phyloP scores from a whole-genome alignment of 176 grass and related monocot species.

The Cymbopogon citratus region DNA sequence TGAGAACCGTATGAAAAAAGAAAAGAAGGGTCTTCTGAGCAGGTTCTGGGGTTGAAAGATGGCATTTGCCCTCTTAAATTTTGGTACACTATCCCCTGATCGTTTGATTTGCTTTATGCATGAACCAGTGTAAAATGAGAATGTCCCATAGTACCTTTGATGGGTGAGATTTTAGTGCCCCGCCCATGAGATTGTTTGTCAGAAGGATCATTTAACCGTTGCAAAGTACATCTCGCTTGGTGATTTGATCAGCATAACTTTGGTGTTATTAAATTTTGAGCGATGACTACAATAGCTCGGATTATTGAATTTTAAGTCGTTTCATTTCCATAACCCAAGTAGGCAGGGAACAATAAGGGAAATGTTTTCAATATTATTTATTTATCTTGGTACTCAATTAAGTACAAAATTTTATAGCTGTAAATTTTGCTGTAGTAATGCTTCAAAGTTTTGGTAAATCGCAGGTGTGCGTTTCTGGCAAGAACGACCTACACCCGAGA shows the following conservation, averaged over 20 bases:
- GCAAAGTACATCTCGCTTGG: background rate
- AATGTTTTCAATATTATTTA: background rate
- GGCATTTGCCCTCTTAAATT: background rate
- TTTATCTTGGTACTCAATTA: background rate
- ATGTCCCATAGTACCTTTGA: background rate
- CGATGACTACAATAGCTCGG: too few species aligned
- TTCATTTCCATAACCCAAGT: background rate
- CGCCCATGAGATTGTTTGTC: background rate
- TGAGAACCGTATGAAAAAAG: conserved; percentile 95
- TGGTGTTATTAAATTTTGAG: too few species aligned
- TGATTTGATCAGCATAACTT: background rate
- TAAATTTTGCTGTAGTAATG: background rate
- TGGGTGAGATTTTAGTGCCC: background rate
- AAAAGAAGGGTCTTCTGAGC: conserved; percentile 87
- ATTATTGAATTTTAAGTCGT: background rate
- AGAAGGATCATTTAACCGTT: background rate
- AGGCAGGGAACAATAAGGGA: background rate
- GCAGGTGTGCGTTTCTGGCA: background rate
- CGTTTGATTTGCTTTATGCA: conserved; percentile 15
- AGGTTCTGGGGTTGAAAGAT: conserved; percentile 63
- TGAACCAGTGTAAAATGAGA: background rate
- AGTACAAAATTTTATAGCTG: background rate
- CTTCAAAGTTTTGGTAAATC: background rate
- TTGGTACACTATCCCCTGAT: conserved; percentile 3
- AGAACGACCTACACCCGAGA: too few species aligned